phyloP scores from a whole-genome alignment of 495 filamentous ascomycete species.

The Pyrenopolyporus hunteri region DNA sequence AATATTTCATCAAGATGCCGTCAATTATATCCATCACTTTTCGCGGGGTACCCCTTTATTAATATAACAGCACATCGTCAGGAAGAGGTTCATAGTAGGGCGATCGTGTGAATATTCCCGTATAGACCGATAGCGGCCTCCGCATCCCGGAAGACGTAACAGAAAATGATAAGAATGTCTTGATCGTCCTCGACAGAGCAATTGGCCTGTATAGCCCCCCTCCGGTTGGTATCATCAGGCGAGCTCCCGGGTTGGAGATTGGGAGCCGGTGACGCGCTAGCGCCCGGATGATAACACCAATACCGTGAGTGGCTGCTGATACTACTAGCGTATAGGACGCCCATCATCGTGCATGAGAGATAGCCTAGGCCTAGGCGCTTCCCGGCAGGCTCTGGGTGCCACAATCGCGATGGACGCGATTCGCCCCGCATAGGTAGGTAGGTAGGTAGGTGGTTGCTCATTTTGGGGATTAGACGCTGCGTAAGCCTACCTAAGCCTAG shows the following conservation, averaged over 20 bases:
- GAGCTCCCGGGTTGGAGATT: conserved; percentile 31
- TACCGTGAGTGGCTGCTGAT: conserved; percentile 37
- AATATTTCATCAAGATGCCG: neutral
- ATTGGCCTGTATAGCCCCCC: conserved; percentile 17
- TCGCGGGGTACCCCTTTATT: conserved; percentile 3
- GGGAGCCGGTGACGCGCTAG: conserved; percentile 16
- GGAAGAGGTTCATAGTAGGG: neutral
- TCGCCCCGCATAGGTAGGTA: conserved; percentile 30
- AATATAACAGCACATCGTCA: conserved; percentile 6
- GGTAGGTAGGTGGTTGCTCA: too few species aligned
- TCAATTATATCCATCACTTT: neutral
- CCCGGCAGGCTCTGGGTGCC: conserved; percentile 10
- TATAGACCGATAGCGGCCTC: conserved; percentile 35
- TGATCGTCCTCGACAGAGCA: conserved; percentile 13
- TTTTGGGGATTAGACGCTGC: too few species aligned
- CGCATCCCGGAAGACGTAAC: conserved; percentile 12
- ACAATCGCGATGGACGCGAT: conserved; percentile 17
- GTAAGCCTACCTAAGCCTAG: neutral
- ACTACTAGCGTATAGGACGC: conserved; percentile 35
- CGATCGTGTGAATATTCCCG: neutral
- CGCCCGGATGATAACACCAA: conserved; percentile 32
- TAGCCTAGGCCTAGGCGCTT: conserved; percentile 6
- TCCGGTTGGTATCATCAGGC: too few species aligned
- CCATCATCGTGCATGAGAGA: conserved; percentile 25
- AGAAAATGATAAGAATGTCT: conserved; percentile 20